A percentile compares a stretch with the other conserved stretches of the same genome.
Evolutionary conservation across 192 early-diverging fungal genomes (phyloP).

Genomic region (Chytriomyces sp.): DNA sequence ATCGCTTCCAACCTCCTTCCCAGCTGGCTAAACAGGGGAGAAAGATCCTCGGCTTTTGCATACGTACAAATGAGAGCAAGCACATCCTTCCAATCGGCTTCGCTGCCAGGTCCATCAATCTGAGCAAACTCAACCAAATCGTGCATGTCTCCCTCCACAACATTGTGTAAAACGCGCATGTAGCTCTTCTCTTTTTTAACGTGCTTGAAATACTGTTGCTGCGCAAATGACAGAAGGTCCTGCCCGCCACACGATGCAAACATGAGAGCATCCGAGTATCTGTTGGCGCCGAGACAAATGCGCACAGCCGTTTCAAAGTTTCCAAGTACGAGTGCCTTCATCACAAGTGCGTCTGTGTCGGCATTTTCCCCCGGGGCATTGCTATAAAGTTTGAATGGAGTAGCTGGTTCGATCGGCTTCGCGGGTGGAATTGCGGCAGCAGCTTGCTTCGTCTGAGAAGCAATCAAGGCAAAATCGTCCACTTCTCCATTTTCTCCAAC

Average conservation of each 20-base stretch:
- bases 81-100: conserved; percentile 85
- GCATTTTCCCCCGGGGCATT: conserved; percentile 52
- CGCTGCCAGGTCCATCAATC: conserved; percentile 55
- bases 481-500: conserved; percentile 32
- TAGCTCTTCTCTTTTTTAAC: conserved; percentile 73
- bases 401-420: conserved; percentile 1
- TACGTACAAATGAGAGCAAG: conserved; percentile 94
- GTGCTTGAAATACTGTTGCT: conserved; percentile 83
- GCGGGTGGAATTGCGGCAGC: conserved; percentile 4
- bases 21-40: conserved; percentile 42
- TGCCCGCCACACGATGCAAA: conserved; percentile 89
- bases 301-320: conserved; percentile 93
- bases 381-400: conserved; percentile 53
- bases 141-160: conserved; percentile 77
- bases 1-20: conserved; percentile 50
- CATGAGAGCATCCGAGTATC: conserved; percentile 85
- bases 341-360: conserved; percentile 82
- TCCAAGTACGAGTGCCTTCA: conserved; percentile 84
- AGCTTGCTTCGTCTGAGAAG: conserved; percentile 40
- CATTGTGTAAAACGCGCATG: conserved; percentile 80
- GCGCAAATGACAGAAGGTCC: conserved; percentile 74
- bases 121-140: conserved; percentile 80
- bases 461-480: conserved; percentile 58
- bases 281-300: conserved; percentile 79
- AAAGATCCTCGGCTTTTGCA: conserved; percentile 78